Evolutionary conservation across 2,329 filamentous ascomycete species (phyloP).

Genomic region (Xylogone sp.): DNA sequence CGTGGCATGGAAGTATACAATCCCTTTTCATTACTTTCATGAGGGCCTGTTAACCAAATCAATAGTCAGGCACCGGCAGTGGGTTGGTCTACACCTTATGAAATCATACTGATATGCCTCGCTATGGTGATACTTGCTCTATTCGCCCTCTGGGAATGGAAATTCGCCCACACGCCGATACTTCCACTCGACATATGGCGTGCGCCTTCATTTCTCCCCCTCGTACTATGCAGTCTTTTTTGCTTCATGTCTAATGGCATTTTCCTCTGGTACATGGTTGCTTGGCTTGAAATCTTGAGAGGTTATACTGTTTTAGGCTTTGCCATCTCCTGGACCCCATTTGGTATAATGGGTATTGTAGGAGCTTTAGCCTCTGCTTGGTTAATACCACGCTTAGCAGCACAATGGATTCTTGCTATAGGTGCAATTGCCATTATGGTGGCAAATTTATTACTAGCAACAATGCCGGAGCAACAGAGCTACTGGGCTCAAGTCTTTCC

Average conservation of each 20-base stretch:
- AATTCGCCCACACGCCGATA: conserved; percentile 2
- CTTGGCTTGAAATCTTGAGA: conserved; percentile 41
- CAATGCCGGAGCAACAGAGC: conserved; percentile 37
- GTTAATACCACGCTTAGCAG: conserved; percentile 39
- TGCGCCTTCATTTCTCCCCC: background rate
- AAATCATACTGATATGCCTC: background rate
- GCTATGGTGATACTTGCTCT: background rate
- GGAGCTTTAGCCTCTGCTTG: conserved; percentile 37
- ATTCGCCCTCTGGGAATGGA: conserved; percentile 1
- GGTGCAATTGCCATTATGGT: conserved; percentile 29
- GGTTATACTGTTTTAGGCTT: conserved; percentile 34
- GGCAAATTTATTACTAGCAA: conserved; percentile 33
- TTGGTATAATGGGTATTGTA: conserved; percentile 32
- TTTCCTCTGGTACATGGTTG: conserved; percentile 41
- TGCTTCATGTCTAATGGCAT: conserved; percentile 30
- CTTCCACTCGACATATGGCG: conserved; percentile 3
- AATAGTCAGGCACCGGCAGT: background rate
- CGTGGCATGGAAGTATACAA: conserved; percentile 47
- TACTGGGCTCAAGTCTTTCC: conserved; percentile 40
- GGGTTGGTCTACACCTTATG: conserved; percentile 2
- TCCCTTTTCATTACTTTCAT: no score
- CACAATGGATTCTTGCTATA: conserved; percentile 39
- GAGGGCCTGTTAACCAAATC: no score
- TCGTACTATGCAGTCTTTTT: background rate
- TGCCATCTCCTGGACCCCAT: conserved; percentile 35